Base-by-base conservation (phyloP, 208 protist genomes). In the Acanthamoeba sp. region DNA sequence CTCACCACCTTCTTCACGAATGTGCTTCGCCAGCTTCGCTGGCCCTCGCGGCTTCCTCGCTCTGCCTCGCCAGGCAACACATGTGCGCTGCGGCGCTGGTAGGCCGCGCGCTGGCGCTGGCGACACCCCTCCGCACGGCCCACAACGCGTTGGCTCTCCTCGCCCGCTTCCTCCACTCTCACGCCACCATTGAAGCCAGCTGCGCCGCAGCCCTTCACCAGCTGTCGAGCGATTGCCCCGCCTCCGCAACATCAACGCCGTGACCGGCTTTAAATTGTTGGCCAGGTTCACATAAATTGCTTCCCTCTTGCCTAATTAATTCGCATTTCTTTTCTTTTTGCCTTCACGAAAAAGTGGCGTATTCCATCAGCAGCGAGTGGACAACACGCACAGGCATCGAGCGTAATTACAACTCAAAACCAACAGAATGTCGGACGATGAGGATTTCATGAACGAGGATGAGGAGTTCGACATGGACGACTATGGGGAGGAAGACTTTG, bases 381-480 rank as follows among this genome's bases (percentile, higher is more conserved):
- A 42, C 18, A 57, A 55, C 2, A n/a, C n/a, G n/a, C n/a, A n/a
- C n/a, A n/a, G n/a, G n/a, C 22, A 20, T 66, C 22, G 24, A 66
- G 64, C 16, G 64, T 76, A 50, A 50, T 32, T 36, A 50, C 1
- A 7, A 50, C 24, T 24, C 57, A 1, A 64, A 14, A 9, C 57
- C 57, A 7, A 7, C 5, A 82, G 40, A 82, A 89, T 89, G 82
- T 89, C 82, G 29, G 82, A 89, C 82, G 82, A 89, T 59, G 82
- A 89, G 22, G 82, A 89, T 24, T 89, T 89, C n/a, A 89, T 89
- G 82, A 34, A 48, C 42, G 82, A 89, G 42, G 82, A 89, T 24
- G 82, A 89, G n/a, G 82, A 97, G n/a, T 93, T 85, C n/a, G 95
- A 96, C 32, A 71, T 64, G 18, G 96, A 97, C 34, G 98, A 98